Conservation (phyloP, 2,329 filamentous ascomycete genomes). For the Aspergillus hortae region DNA sequence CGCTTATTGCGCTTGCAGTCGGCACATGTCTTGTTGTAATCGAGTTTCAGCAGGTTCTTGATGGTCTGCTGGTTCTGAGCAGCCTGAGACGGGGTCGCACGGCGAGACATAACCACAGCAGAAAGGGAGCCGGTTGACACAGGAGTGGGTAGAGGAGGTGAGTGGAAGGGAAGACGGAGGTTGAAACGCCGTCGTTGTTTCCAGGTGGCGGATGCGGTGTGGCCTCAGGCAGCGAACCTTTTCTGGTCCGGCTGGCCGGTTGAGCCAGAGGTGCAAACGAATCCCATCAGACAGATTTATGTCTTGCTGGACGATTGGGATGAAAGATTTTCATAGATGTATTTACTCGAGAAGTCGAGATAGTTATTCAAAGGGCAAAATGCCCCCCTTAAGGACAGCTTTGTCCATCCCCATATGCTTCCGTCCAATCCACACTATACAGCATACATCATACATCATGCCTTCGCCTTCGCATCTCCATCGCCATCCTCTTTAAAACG, state of each 20-base stretch:
- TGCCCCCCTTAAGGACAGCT: no score
- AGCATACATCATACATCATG: constrained; percentile 10
- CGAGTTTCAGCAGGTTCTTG: constrained; percentile 90
- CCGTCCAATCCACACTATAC: not conserved
- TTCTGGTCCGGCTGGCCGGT: constrained; percentile 18
- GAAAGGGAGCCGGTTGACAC: constrained; percentile 4
- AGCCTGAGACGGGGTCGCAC: constrained; percentile 74
- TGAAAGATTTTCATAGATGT: no score
- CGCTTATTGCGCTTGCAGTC: constrained; percentile 99
- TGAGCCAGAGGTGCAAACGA: constrained; percentile 20
- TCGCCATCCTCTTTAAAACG: constrained; percentile 71
- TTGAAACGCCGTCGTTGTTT: constrained; percentile 5
- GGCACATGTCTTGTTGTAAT: constrained; percentile 92
- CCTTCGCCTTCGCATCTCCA: constrained; percentile 33
- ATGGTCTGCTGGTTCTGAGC: constrained; percentile 92
- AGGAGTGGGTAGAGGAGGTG: constrained; percentile 6
- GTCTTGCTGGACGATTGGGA: no score
- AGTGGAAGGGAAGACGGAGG: constrained; percentile 5
- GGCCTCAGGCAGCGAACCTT: constrained; percentile 8
- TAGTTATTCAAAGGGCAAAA: no score
- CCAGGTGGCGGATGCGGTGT: constrained; percentile 8
- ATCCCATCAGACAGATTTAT: not conserved
- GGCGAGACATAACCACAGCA: constrained; percentile 34
- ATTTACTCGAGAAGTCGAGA: no score
- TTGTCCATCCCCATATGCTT: no score